A percentile compares a stretch with the other conserved stretches of the same genome.
Evolutionary conservation across 768 basidiomycete species (phyloP).

Genomic region (Agaricus sinodeliciosus): DNA sequence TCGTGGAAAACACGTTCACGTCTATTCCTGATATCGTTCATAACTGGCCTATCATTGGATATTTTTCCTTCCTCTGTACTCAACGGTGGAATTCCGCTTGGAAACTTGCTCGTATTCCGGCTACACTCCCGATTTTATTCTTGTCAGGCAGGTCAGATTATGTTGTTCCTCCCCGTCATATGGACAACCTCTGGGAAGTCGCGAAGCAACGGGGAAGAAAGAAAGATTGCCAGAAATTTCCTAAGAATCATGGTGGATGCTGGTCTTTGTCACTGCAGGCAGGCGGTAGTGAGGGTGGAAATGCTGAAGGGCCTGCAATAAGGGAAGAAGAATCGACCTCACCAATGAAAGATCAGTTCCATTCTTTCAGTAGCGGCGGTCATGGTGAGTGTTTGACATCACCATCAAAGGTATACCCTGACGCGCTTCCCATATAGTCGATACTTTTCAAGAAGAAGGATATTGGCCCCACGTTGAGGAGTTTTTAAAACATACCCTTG

Average conservation of each 20-base stretch:
- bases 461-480: background rate
- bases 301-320: background rate
- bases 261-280: background rate
- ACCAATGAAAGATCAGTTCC: slow-evolving; percentile 7
- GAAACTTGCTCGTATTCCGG: slow-evolving; percentile 35
- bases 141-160: slow-evolving; percentile 23
- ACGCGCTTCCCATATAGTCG: background rate
- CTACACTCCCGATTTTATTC: slow-evolving; percentile 61
- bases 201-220: background rate
- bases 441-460: background rate
- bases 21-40: slow-evolving; percentile 70
- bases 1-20: slow-evolving; percentile 87
- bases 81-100: slow-evolving; percentile 57
- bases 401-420: too few species aligned
- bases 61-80: slow-evolving; percentile 72
- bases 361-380: background rate
- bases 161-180: slow-evolving; percentile 8
- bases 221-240: background rate
- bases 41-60: slow-evolving; percentile 54
- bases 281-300: background rate
- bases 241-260: background rate
- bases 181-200: slow-evolving; percentile 10
- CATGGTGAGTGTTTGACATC: slow-evolving; percentile 9
- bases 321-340: background rate
- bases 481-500: background rate